Base-by-base conservation (phyloP, 2,329 filamentous ascomycete genomes). In the Venturia aucupariae region DNA sequence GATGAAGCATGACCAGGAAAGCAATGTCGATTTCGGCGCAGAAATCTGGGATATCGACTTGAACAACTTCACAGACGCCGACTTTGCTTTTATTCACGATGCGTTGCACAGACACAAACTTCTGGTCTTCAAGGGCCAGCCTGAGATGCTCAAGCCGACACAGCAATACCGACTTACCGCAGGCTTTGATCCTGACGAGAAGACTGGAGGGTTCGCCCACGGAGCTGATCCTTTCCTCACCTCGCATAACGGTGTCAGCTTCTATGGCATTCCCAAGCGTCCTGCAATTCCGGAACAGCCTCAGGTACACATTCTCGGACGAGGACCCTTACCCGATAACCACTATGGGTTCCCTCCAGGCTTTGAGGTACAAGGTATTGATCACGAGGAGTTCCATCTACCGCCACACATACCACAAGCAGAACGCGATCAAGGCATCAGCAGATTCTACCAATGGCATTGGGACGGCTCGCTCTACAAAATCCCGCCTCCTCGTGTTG, bases 401-500 rank as follows among this genome's bases (percentile, higher is more conserved):
- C 60, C 61, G 42, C 44, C 44, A 19, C 61, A 55, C 30, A 35
- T 63, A 6, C 27, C 44, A 10, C 35, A 35, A n/a, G 46, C 61
- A 30, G 61, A 63, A 27, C 42, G 44, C 17, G 61, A 54, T 13
- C 32, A 41, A 24, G 61, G 61, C 19, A 24, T 38, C 11, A 63
- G 44, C 32, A 35, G 61, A n/a, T 63, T 63, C 46, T 54, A 57
- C 13, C 44, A 55, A 8, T 63, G 44, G 44, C 79, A 81, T 65
- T 78, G 80, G 22, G 78, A 81, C 65, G 79, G 77, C 8, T 77
- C 78, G 1, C 71, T 80, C 1, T 79, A 79, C 66, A 75, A 68
- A 2, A 71, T 73, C 6, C 74, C 79, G 32, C 77, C 77, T 0
- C 74, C 77, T 0, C 75, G 73, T 71, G 78, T 78, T 66, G 79